Evolutionary conservation across 2,329 filamentous ascomycete species (phyloP).

Genomic region (Coleophoma crateriformis): DNA sequence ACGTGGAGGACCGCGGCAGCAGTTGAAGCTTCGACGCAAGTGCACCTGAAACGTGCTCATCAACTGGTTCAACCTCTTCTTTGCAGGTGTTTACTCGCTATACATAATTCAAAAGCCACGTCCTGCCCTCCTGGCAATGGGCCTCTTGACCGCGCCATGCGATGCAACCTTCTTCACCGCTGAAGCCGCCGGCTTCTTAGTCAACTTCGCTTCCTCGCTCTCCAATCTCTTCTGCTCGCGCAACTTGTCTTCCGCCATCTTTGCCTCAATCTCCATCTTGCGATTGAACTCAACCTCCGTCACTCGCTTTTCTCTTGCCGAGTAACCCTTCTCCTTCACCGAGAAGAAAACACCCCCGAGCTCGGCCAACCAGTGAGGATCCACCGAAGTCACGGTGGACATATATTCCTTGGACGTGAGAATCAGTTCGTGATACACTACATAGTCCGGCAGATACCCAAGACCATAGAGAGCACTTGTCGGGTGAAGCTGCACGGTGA

Average conservation of each 20-base stretch:
- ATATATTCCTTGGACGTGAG: conserved; percentile 97
- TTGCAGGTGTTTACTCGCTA: background rate
- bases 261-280: conserved; percentile 86
- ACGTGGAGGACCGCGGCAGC: too few relatives aligned
- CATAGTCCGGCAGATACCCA: conserved; percentile 92
- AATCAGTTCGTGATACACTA: conserved; percentile 97
- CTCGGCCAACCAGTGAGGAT: conserved; percentile 96
- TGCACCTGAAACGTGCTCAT: too few relatives aligned
- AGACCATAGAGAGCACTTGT: conserved; percentile 89
- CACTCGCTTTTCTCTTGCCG: conserved; percentile 75
- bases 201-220: conserved; percentile 41
- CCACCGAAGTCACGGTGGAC: conserved; percentile 91
- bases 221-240: conserved; percentile 52
- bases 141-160: conserved; percentile 58
- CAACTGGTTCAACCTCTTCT: too few relatives aligned
- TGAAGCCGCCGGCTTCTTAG: conserved; percentile 35
- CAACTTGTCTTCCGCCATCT: conserved; percentile 84
- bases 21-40: too few relatives aligned
- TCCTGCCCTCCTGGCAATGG: conserved; percentile 49
- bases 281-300: conserved; percentile 89
- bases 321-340: conserved; percentile 96
- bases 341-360: conserved; percentile 96
- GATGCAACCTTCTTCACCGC: conserved; percentile 52
- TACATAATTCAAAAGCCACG: conserved; percentile 32
- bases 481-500: conserved; percentile 90